Percentiles rank a stretch among this genome's conserved stretches.
Conservation (phyloP, 768 basidiomycete species). For the Termitomyces sp. region DNA sequence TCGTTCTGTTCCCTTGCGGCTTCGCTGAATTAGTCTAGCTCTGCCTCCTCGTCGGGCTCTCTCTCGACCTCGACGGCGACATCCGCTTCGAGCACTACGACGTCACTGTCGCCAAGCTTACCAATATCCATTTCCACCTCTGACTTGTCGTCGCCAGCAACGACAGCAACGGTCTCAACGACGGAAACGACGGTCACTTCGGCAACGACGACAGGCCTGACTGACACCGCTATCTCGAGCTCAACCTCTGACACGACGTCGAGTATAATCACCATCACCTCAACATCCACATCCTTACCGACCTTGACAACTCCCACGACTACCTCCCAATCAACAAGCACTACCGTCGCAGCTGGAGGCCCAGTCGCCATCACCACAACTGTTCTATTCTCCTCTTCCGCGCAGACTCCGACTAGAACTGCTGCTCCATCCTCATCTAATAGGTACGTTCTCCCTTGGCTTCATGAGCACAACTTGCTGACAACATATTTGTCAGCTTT, state of each 20-base stretch:
- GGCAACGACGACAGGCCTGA: neutral
- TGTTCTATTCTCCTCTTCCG: neutral
- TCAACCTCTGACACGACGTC: neutral
- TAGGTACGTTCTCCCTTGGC: neutral
- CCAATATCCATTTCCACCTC: neutral
- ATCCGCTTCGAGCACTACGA: neutral
- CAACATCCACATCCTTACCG: neutral
- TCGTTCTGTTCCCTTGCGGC: too few relatives aligned
- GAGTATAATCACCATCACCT: neutral
- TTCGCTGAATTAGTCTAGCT: neutral
- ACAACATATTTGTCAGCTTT: slow-evolving; percentile 5
- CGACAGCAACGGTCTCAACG: neutral
- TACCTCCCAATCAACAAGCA: neutral
- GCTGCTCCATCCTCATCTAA: slow-evolving; percentile 1
- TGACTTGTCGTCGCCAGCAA: too few relatives aligned
- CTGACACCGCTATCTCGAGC: neutral
- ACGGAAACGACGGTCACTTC: too few relatives aligned
- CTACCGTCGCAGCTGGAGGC: neutral
- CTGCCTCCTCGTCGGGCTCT: neutral
- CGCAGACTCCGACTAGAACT: neutral
- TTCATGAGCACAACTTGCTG: neutral
- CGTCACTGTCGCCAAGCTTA: neutral
- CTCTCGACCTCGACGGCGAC: neutral
- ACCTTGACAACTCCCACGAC: neutral
- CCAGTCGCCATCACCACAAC: neutral